Base-by-base conservation (phyloP, 2,329 filamentous ascomycete genomes). In the Rhinocladiella similis region DNA sequence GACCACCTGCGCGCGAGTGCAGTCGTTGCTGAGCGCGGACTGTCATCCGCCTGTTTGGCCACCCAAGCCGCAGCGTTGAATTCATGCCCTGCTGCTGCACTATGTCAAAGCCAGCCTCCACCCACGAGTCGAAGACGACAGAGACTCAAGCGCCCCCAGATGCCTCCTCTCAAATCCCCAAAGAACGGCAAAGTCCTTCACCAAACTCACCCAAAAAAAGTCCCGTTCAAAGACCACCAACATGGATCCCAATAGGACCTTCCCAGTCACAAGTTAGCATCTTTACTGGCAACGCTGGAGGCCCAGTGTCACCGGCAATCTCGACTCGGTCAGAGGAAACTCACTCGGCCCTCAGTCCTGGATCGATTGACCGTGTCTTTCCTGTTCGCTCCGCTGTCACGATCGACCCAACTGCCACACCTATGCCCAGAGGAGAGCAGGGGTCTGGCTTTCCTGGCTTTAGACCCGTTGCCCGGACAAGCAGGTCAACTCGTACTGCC, bases 341-440 rank as follows among this genome's bases (percentile, higher is more conserved):
- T 19, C 29, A 25, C n/a, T 25, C 42, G 3, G 36, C 57, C 12
- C 50, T 72, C 13, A 67, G 68, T 43, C 66, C 64, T 10, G 67
- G 68, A 5, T 65, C 66, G 2, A 63, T 74, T 46, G 81, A 92
- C 66, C 82, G 88, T 53, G 87, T 93, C 4, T 93, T 89, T 54
- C 89, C 89, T n/a, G 88, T 93, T 29, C 83, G 88, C 47, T 91
- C 88, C n/a, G 86, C 90, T 42, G 78, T 93, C 20, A 89, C 84
- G 5, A 83, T 92, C 39, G 85, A 89, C 63, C 83, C 83, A 5
- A 72, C 70, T 10, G 72, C 74, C 1, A 78, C 73, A 16, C 61
- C 62, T 3, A 45, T 63, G 54, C 46, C 53, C 10, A 50, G 56
- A 25, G 42, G 20, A 12, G 57, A 18, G 38, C 36, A 53, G 43